Conservation (phyloP, 2,329 filamentous ascomycete genomes). For the Lasiodiplodia sp. region DNA sequence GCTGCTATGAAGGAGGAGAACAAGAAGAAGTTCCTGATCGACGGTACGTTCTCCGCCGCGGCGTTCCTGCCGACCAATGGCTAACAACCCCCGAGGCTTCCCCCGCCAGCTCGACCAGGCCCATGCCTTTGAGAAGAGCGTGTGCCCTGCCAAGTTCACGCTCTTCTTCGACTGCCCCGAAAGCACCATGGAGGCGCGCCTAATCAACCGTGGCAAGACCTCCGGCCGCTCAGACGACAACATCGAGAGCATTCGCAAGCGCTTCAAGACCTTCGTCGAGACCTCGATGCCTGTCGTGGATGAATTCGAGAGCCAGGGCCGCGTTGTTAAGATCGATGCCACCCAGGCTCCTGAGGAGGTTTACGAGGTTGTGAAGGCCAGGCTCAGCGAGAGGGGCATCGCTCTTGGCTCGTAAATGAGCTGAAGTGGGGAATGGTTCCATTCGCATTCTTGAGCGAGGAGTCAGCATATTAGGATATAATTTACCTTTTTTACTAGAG, state of each 20-base stretch:
- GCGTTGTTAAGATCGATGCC: constrained; percentile 82
- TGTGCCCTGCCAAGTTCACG: constrained; percentile 83
- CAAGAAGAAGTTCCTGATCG: constrained; percentile 77
- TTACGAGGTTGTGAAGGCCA: constrained; percentile 61
- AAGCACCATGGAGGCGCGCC: constrained; percentile 80
- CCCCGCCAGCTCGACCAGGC: constrained; percentile 98
- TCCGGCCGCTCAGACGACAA: constrained; percentile 93
- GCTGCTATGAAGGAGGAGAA: constrained; percentile 65
- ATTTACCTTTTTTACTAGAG: constrained; percentile 3
- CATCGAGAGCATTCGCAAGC: constrained; percentile 92
- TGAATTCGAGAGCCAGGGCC: constrained; percentile 76
- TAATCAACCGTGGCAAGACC: constrained; percentile 91
- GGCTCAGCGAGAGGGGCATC: constrained; percentile 55
- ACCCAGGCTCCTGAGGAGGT: constrained; percentile 71
- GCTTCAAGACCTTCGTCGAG: constrained; percentile 92
- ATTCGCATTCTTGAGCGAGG: neutral
- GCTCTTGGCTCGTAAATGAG: constrained; percentile 4
- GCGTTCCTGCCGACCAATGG: neutral
- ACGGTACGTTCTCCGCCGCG: constrained; percentile 51
- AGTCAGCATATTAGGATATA: neutral
- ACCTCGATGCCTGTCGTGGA: constrained; percentile 98
- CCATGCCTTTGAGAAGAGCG: constrained; percentile 86
- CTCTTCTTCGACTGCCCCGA: constrained; percentile 96
- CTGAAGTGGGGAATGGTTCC: neutral
- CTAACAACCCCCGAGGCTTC: constrained; percentile 65